Conservation (phyloP, 192 early-diverging fungal genomes). For the Coemansia sp. region DNA sequence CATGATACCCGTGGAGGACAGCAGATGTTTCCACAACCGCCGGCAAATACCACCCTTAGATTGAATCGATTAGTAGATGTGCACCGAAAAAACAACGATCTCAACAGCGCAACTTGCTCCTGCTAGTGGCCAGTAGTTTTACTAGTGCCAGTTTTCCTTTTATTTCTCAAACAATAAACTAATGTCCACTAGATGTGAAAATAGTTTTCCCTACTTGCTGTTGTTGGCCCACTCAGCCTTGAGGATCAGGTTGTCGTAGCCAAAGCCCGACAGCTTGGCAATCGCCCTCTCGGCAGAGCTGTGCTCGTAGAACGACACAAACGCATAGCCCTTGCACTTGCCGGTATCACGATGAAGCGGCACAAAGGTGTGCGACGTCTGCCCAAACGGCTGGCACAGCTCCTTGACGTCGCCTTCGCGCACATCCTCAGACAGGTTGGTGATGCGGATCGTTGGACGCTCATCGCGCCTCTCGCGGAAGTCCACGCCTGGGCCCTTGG, state of each 20-base stretch:
- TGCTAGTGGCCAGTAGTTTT: too few relatives aligned
- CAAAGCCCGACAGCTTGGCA: constrained; percentile 87
- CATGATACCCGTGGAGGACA: too few relatives aligned
- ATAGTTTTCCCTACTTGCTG: constrained; percentile 2
- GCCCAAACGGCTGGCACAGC: constrained; percentile 84
- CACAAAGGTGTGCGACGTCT: constrained; percentile 79
- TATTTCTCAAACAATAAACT: too few relatives aligned
- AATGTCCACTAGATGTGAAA: too few relatives aligned
- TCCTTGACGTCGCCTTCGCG: constrained; percentile 87
- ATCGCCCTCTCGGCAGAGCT: constrained; percentile 83
- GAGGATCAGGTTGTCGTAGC: constrained; percentile 95
- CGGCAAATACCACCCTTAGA: too few relatives aligned
- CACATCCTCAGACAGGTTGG: constrained; percentile 94
- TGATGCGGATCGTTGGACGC: constrained; percentile 80
- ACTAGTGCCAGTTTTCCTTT: too few relatives aligned
- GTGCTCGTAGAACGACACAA: constrained; percentile 82
- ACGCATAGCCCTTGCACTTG: constrained; percentile 93
- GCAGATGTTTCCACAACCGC: too few relatives aligned
- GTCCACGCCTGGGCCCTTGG: constrained; percentile 18
- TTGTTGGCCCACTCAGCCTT: constrained; percentile 77
- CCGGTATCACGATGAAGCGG: constrained; percentile 82
- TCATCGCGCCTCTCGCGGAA: constrained; percentile 65
- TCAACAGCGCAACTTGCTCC: too few relatives aligned
- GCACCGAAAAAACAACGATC: too few relatives aligned
- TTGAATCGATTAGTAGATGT: too few relatives aligned